These are phyloP conservation scores for Massarina eburnea DNA, from an alignment of 2,329 filamentous ascomycete genomes.

Conservation along the genomic window DNA sequence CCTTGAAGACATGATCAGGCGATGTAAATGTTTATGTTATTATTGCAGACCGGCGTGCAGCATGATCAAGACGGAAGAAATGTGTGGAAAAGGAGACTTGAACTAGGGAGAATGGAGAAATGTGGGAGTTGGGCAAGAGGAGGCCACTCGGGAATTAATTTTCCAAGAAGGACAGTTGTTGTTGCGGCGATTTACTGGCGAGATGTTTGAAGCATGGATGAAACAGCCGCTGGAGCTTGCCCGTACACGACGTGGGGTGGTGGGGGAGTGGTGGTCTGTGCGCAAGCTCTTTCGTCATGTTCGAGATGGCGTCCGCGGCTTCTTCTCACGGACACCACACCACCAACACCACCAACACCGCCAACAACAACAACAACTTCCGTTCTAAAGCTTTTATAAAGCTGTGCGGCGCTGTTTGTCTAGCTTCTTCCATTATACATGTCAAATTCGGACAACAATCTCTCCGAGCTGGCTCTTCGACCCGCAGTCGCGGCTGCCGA, in stretches of 20 bases:
- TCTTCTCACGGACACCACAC: too few relatives aligned
- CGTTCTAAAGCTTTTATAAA: too few relatives aligned
- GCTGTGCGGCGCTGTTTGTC: too few relatives aligned
- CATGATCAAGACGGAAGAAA: background rate
- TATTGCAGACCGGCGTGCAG: constrained; percentile 9
- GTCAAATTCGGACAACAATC: too few relatives aligned
- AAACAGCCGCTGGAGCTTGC: constrained; percentile 35
- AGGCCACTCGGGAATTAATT: constrained; percentile 10
- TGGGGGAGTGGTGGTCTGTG: constrained; percentile 7
- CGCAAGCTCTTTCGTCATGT: background rate
- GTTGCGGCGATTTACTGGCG: constrained; percentile 18
- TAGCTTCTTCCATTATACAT: too few relatives aligned
- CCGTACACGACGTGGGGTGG: constrained; percentile 4
- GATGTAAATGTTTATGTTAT: constrained; percentile 3
- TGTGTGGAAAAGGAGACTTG: background rate
- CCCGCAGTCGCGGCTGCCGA: too few relatives aligned
- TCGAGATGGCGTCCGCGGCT: background rate
- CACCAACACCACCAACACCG: too few relatives aligned
- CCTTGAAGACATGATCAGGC: constrained; percentile 32
- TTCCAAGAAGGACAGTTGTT: constrained; percentile 36
- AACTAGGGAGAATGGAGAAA: constrained; percentile 4
- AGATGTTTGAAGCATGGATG: constrained; percentile 34
- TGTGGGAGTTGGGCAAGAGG: background rate
- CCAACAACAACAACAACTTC: too few relatives aligned
- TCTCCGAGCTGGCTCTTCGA: too few relatives aligned